These are phyloP conservation scores for Tetrahymena malaccensis DNA, from an alignment of 73 alveolate genomes.

Conservation along the genomic window DNA sequence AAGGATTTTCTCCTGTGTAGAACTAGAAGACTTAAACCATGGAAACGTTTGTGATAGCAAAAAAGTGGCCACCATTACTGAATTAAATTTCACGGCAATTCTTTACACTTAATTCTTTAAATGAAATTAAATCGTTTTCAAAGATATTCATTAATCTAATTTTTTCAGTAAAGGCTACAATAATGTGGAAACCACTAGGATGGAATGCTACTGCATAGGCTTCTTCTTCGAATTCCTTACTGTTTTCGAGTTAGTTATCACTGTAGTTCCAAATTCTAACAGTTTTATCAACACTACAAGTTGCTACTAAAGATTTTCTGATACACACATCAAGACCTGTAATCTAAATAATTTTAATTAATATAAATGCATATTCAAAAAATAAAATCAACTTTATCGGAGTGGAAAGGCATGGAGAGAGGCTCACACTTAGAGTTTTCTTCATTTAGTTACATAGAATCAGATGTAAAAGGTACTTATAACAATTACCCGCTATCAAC, in stretches of 20 bases:
- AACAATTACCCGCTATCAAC: constrained; percentile 49
- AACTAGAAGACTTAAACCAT: constrained; percentile 76
- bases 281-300: constrained; percentile 81
- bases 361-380: not conserved
- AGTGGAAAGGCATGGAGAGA: constrained; percentile 60
- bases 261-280: constrained; percentile 93
- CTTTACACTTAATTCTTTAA: constrained; percentile 79
- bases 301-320: constrained; percentile 78
- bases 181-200: constrained; percentile 96
- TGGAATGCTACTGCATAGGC: constrained; percentile 85
- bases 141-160: constrained; percentile 80
- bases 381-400: constrained; percentile 2
- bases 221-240: constrained; percentile 79
- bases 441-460: constrained; percentile 55
- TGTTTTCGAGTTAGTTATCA: constrained; percentile 71
- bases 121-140: constrained; percentile 72
- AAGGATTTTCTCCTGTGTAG: constrained; percentile 79
- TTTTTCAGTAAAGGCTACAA: constrained; percentile 83
- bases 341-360: not conserved
- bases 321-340: constrained; percentile 86
- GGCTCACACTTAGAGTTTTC: constrained; percentile 56
- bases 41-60: constrained; percentile 80
- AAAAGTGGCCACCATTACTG: constrained; percentile 88
- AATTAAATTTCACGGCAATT: constrained; percentile 81
- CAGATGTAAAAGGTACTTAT: constrained; percentile 45